A percentile compares a stretch with the other conserved stretches of the same genome.
These are phyloP conservation scores for Colletotrichum acutatum DNA, from an alignment of 2,329 filamentous ascomycete genomes.

Conservation along the genomic window DNA sequence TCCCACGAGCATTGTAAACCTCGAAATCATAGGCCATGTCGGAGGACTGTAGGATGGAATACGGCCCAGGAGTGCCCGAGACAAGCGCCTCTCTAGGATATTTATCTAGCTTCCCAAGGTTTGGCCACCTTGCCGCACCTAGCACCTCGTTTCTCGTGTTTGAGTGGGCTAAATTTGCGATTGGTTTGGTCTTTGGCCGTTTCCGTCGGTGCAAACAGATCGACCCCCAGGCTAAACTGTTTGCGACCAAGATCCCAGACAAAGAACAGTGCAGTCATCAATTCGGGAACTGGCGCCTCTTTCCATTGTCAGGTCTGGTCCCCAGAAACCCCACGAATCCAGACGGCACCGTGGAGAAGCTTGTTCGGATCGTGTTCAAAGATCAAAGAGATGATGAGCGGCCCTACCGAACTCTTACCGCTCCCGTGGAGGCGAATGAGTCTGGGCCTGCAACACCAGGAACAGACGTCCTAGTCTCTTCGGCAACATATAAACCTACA, in stretches of 20 bases:
- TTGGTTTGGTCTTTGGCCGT: too few species aligned
- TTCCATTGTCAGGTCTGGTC: not conserved
- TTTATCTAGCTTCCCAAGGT: not conserved
- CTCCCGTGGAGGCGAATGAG: not conserved
- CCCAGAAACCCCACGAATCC: not conserved
- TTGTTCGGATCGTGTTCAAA: too few species aligned
- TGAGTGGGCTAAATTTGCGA: not conserved
- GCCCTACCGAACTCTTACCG: not conserved
- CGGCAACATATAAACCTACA: not conserved
- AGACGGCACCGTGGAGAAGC: not conserved
- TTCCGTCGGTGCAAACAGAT: too few species aligned
- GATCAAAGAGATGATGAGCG: not conserved
- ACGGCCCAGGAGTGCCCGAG: too few species aligned
- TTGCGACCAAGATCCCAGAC: not conserved
- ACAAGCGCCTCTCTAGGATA: not conserved
- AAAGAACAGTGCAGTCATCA: not conserved
- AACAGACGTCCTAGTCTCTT: not conserved
- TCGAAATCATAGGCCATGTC: too few species aligned
- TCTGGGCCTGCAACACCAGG: not conserved
- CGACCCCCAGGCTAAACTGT: not conserved
- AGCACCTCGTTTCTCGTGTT: too few species aligned
- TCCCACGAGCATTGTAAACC: too few species aligned
- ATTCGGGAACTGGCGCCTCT: not conserved
- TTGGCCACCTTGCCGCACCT: too few species aligned
- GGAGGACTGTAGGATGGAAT: too few species aligned